These are phyloP conservation scores for Ophiostoma perfectum DNA, from an alignment of 2,329 filamentous ascomycete species.

Conservation along the genomic window DNA sequence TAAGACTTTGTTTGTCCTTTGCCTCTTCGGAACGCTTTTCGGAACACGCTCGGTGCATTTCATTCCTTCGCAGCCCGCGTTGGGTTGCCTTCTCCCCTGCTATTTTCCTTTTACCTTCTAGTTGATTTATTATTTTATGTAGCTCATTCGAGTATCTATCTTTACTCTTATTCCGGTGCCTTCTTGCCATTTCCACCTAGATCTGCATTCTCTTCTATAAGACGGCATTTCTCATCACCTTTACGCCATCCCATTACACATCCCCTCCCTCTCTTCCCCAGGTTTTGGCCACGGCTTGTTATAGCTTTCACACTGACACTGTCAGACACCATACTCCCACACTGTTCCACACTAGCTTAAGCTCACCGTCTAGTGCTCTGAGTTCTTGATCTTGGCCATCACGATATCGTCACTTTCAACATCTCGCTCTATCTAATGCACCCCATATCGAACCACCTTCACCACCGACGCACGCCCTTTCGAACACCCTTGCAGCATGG, in stretches of 20 bases:
- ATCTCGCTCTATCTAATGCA: not conserved
- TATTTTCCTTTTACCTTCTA: not conserved
- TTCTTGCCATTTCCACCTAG: too few species aligned
- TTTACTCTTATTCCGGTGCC: too few species aligned
- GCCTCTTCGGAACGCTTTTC: not conserved
- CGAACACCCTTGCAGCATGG: not conserved
- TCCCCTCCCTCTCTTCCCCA: slow-evolving; percentile 1
- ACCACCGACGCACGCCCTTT: not conserved
- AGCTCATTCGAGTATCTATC: too few species aligned
- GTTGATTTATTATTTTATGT: not conserved
- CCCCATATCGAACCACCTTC: slow-evolving; percentile 4
- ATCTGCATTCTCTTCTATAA: not conserved
- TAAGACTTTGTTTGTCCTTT: not conserved
- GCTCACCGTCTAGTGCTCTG: too few species aligned
- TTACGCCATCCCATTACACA: slow-evolving; percentile 4
- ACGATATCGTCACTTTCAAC: not conserved
- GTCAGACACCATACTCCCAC: not conserved
- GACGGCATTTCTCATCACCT: not conserved
- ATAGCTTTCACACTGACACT: too few species aligned
- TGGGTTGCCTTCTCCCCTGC: not conserved
- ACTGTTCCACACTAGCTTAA: not conserved
- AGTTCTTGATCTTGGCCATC: not conserved
- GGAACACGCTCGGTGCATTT: slow-evolving; percentile 1
- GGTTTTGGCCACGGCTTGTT: not conserved
- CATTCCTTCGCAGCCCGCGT: not conserved